These are phyloP conservation scores for Gnaphalium uliginosum DNA, from an alignment of 129 eudicot genomes.

Conservation along the genomic window DNA sequence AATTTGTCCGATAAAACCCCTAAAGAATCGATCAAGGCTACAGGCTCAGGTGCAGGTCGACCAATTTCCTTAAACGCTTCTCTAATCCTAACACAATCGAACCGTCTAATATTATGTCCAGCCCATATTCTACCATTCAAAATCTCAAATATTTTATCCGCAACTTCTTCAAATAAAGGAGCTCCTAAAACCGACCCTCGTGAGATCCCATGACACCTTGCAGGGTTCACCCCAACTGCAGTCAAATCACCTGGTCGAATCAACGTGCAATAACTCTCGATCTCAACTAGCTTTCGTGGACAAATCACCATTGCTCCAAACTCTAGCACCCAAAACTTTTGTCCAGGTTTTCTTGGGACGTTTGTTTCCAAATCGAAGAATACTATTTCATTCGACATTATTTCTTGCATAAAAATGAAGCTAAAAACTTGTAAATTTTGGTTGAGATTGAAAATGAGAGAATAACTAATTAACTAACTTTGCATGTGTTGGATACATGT, in stretches of 20 bases:
- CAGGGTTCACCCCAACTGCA: conserved; percentile 57
- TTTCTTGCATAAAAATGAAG: conserved; percentile 29
- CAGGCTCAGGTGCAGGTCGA: conserved; percentile 70
- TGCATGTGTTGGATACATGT: conserved; percentile 15
- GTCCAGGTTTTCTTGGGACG: conserved; percentile 67
- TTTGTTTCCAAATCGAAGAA: conserved; percentile 93
- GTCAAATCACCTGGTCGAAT: conserved; percentile 78
- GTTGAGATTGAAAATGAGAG: neutral
- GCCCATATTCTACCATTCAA: conserved; percentile 94
- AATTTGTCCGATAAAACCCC: conserved; percentile 75
- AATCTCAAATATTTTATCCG: conserved; percentile 63
- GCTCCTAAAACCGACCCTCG: conserved; percentile 57
- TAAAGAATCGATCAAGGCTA: conserved; percentile 81
- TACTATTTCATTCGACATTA: conserved; percentile 67
- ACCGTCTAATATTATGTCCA: conserved; percentile 87
- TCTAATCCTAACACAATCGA: conserved; percentile 75
- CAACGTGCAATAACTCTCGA: conserved; percentile 78
- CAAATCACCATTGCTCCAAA: conserved; percentile 92
- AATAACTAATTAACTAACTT: neutral
- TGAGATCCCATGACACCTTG: conserved; percentile 72
- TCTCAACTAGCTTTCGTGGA: conserved; percentile 69
- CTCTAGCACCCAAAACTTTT: conserved; percentile 67
- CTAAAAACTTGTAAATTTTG: neutral
- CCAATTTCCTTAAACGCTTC: conserved; percentile 81
- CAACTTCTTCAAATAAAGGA: conserved; percentile 74